Evolutionary conservation across 176 grass and related monocot genomes (phyloP).

Genomic region (Hsuehochloa calcarea): DNA sequence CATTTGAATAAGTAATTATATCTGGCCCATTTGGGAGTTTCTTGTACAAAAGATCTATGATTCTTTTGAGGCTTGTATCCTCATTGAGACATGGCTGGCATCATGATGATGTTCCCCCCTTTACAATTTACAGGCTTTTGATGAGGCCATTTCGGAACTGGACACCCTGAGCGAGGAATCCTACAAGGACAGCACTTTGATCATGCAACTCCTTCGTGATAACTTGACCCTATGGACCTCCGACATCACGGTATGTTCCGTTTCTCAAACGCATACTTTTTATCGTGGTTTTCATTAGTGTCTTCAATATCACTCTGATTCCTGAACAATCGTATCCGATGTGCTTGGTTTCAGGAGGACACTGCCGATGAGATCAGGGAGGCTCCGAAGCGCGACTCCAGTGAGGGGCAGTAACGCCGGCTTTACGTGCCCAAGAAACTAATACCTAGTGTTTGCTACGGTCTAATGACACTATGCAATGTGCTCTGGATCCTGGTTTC

Average conservation of each 20-base stretch:
- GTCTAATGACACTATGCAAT: constrained; percentile 44
- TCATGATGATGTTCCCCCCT: too few relatives aligned
- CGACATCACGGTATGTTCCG: constrained; percentile 44
- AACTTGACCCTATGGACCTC: constrained; percentile 69
- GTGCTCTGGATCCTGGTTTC: constrained; percentile 49
- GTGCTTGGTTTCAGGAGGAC: constrained; percentile 42
- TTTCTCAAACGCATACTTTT: background rate
- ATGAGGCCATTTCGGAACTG: too few relatives aligned
- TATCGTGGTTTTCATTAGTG: background rate
- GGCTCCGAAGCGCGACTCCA: constrained; percentile 34
- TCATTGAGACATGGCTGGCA: too few relatives aligned
- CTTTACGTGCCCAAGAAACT: constrained; percentile 44
- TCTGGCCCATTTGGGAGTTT: too few relatives aligned
- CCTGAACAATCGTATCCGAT: background rate
- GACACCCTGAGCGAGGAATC: too few relatives aligned
- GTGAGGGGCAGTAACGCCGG: constrained; percentile 42
- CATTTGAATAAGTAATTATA: too few relatives aligned
- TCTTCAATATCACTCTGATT: background rate
- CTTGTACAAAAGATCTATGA: too few relatives aligned
- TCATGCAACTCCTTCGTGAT: too few relatives aligned
- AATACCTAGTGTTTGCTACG: constrained; percentile 39
- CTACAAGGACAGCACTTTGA: too few relatives aligned
- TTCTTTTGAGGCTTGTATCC: too few relatives aligned
- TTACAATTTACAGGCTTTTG: too few relatives aligned
- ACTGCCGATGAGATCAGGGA: constrained; percentile 47